Base-by-base conservation (phyloP, 208 protist species). In the Acanthamoeba triangularis region DNA sequence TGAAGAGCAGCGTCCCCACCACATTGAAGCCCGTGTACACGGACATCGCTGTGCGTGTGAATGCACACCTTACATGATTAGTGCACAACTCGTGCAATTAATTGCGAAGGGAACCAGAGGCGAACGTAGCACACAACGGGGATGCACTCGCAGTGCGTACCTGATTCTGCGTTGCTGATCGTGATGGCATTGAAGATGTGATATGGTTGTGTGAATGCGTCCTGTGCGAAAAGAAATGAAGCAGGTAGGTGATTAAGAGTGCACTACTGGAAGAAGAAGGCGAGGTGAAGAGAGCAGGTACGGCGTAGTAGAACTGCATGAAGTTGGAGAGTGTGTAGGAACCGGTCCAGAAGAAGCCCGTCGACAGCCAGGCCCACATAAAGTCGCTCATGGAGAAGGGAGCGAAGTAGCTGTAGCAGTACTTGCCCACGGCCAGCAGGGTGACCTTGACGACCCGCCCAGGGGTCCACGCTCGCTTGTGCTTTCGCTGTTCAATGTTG, bases 251-350 rank as follows among this genome's bases (percentile, higher is more conserved):
- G 59, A n/a, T n/a, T 65, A 11, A 65, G 59, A 7, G 2, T n/a
- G 59, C 59, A 65, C 37, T n/a, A n/a, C n/a, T 41, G 37, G 3
- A 41, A 41, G 37, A 41, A 41, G 37, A 3, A 61, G 54, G 16
- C 16, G 54, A 23, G 16, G 54, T 61, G 16, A 13, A 61, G 20
- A 25, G n/a, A 41, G 37, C 23, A 65, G 11, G 6, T 78, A 78
- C 69, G 69, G 69, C n/a, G 37, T 78, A 78, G 30, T 78, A 78
- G n/a, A 28, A 78, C 30, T 78, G 69, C 69, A 78, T 78, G 30
- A 78, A 78, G 69, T 44, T 78, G 69, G 69, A 47, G 33, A 47
- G 69, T 3, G 69, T 78, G 69, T 78, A 78, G n/a, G 69, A 8
- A 10, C 69, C 69, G 7, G 33, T 78, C 69, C 69, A 78, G 30